Evolutionary conservation across 306 rosid species (phyloP), one percentile per base, ranked within the genome.

Genomic region (Quercus variabilis): DNA sequence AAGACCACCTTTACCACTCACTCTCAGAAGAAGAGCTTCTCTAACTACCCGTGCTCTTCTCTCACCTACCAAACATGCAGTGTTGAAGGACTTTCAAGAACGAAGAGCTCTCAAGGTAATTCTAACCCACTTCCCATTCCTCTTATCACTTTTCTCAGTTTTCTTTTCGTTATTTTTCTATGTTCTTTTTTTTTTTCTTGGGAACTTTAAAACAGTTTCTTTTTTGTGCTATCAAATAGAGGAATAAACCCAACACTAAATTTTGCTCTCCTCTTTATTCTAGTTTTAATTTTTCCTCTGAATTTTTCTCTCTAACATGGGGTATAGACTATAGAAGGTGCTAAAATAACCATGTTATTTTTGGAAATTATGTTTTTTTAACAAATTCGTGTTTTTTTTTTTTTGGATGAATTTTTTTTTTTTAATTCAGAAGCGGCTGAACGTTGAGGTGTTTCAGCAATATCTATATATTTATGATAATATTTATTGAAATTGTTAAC

Each of bases 41-140:
- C 86, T 82, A 3, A 86, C 85, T 31, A 78, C 91, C 59, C 86
- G 14, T 74, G 93, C 98, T 30, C 78, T 85, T 65, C 84, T 88
- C 23, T 15, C 30, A 1, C 51, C 74, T 9, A 38, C 93, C 38
- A 92, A 90, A 80, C 88, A 91, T 73, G 51, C 78, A 54, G 92
- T 94, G 67, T 77, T 94, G 80, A 90, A 87, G 78, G 92, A 86
- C 23, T 92, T 94, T 76, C 89, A 83, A 13, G 84, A 94, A 43
- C 81, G 88, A 69, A 87, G 78, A 73, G 97, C 99, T 73, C 97
- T 94, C 83, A 94, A 94, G 95, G 99, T 94, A 74, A 74, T 71
- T 21, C 33, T 38, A 78, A 62, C 43, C 43, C 79, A 43, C 33
- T 68, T 77, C 30, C 17, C 31, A 1, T 55, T 76, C 12, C 46